These are phyloP conservation scores for Coniferiporia sulphurascens DNA, from an alignment of 1,284 basidiomycete species.

Conservation along the genomic window DNA sequence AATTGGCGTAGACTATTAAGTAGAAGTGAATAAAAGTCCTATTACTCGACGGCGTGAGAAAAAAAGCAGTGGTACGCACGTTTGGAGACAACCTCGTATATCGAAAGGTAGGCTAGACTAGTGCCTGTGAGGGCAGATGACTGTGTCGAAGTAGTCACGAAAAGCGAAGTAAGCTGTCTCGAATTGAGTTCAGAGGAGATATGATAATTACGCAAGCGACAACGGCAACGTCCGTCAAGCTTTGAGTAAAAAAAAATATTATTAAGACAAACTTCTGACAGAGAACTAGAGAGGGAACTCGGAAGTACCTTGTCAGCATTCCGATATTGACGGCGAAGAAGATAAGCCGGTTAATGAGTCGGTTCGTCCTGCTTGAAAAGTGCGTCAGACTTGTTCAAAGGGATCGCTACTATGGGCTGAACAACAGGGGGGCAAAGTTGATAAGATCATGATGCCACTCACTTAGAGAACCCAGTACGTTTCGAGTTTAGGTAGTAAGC, in stretches of 20 bases:
- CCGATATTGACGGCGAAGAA: constrained; percentile 5
- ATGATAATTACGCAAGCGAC: background rate
- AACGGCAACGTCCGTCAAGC: background rate
- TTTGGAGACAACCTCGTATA: constrained; percentile 1
- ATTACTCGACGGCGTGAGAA: too few species aligned
- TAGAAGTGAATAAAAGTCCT: background rate
- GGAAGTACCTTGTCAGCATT: background rate
- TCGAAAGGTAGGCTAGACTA: background rate
- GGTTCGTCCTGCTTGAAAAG: constrained; percentile 1
- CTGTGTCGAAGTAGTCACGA: background rate
- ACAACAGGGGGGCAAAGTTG: too few species aligned
- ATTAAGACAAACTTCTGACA: background rate
- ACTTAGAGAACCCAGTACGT: constrained; percentile 3
- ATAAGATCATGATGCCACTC: too few species aligned
- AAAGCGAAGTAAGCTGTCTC: background rate
- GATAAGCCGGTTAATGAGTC: background rate
- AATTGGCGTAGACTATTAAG: constrained; percentile 1
- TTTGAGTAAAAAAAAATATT: background rate
- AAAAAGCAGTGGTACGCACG: background rate
- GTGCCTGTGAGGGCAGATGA: background rate
- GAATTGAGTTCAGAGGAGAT: background rate
- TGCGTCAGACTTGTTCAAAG: background rate
- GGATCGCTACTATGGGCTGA: background rate
- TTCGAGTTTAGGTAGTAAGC: constrained; percentile 1
- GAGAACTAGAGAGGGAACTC: background rate